These are phyloP conservation scores for Closterium sp. DNA, from an alignment of 139 green algal genomes.

Conservation along the genomic window DNA sequence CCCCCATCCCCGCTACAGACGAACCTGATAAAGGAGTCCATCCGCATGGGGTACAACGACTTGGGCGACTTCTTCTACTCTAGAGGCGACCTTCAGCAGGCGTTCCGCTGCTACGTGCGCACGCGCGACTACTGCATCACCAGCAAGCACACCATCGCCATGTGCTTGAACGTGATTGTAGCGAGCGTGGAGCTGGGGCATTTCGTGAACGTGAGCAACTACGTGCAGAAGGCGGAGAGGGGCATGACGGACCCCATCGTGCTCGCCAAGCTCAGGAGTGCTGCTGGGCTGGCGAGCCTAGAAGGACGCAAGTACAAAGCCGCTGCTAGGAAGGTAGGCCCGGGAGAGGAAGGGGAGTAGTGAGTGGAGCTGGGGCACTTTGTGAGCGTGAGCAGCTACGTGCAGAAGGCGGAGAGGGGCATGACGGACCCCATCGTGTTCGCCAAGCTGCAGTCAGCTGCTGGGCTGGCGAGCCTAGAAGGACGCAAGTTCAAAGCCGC, in stretches of 20 bases:
- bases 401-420: constrained; percentile 76
- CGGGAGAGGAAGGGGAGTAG: too few species aligned
- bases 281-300: constrained; percentile 65
- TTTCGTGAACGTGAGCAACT: constrained; percentile 81
- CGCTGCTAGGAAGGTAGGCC: constrained; percentile 69
- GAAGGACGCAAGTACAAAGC: constrained; percentile 72
- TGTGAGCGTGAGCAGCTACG: constrained; percentile 82
- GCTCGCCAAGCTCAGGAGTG: constrained; percentile 66
- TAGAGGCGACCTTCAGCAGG: constrained; percentile 75
- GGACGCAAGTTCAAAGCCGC: constrained; percentile 75
- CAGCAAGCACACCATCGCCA: constrained; percentile 75
- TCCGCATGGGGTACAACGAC: constrained; percentile 85
- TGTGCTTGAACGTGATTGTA: constrained; percentile 84
- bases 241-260: constrained; percentile 50
- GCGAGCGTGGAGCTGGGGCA: constrained; percentile 77
- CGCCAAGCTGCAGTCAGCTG: constrained; percentile 69
- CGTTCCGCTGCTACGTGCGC: constrained; percentile 87
- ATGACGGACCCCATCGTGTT: constrained; percentile 37
- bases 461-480: constrained; percentile 66
- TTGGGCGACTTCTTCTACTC: constrained; percentile 82
- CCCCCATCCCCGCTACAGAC: constrained; percentile 55
- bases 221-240: constrained; percentile 80
- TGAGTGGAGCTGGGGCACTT: constrained; percentile 80
- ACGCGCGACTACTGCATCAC: constrained; percentile 91
- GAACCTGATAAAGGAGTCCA: constrained; percentile 91